Percentiles rank a stretch among this genome's conserved stretches.
phyloP scores from a whole-genome alignment of 108 stramenopile genomes.

The Cyclostephanos tholiformis region DNA sequence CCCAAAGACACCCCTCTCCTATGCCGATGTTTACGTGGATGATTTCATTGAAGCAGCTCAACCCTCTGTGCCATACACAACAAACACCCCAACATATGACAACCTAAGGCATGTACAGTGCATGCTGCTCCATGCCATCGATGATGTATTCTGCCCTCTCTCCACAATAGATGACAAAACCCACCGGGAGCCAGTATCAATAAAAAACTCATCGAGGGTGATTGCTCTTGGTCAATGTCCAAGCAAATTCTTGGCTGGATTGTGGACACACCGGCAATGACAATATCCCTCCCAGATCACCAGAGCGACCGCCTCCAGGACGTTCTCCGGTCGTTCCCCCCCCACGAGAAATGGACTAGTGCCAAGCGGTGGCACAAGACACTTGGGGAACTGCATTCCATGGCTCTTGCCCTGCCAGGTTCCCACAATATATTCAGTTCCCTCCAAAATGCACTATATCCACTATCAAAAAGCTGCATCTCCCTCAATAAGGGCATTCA shows the following conservation, averaged over 20 bases:
- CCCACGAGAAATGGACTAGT: neutral
- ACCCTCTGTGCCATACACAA: too few species aligned
- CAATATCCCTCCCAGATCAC: conserved; percentile 37
- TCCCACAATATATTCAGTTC: conserved; percentile 23
- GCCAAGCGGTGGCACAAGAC: conserved; percentile 34
- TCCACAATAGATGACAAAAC: neutral
- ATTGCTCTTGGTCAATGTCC: too few species aligned
- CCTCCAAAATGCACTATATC: conserved; percentile 26
- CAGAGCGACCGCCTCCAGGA: neutral
- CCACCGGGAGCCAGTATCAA: conserved; percentile 8
- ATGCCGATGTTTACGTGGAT: too few species aligned
- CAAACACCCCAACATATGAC: neutral
- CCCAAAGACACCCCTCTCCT: too few species aligned
- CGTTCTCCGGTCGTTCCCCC: conserved; percentile 9
- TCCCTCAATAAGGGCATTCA: conserved; percentile 20
- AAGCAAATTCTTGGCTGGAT: conserved; percentile 44
- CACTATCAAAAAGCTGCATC: neutral
- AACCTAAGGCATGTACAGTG: neutral
- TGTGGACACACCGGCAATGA: conserved; percentile 25
- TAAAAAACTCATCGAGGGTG: conserved; percentile 22
- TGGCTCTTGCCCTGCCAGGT: conserved; percentile 48
- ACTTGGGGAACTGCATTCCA: conserved; percentile 50
- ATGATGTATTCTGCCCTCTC: conserved; percentile 35
- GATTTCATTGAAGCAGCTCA: conserved; percentile 5
- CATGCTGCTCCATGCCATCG: conserved; percentile 34